Base-by-base conservation (phyloP, 2,329 filamentous ascomycete species). In the Scortechinia acanthostroma region DNA sequence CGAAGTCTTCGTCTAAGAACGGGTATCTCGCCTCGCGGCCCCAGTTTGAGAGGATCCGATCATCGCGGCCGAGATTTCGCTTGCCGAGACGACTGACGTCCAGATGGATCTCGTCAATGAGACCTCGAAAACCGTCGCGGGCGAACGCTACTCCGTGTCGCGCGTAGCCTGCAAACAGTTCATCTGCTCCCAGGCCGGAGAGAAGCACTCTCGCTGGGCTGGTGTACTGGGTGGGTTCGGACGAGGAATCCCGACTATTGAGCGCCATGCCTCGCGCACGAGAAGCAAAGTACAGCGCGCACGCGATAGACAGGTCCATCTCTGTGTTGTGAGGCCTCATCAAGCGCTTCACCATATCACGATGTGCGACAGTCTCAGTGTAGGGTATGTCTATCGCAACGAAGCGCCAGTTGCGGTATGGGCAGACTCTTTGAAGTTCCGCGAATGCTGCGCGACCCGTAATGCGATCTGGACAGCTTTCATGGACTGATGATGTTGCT, bases 291-390 rank as follows among this genome's bases (percentile, higher is more conserved):
- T 96, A 97, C n/a, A 98, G 71, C 0, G 93, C 93, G 53, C 78
- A 85, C 0, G 88, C 86, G 54, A 98, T 98, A 3, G 93, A 98
- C 1, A 98, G 72, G 56, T 98, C 93, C 93, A 98, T 98, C 63
- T 98, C 93, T 0, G 93, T 98, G 52, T 95, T 91, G 63, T 98
- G 93, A 0, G 93, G 93, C 53, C 86, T 74, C 60, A 98, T 96
- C 16, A 98, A 70, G 2, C 78, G 74, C 28, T 91, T 76, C 17
- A 98, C 77, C 21, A 73, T 74, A 2, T 73, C 56, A 49, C 88
- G 80, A 54, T 95, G 86, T 2, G 73, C 70, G 37, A 82, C 58
- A 0, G 83, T 86, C 53, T 94, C 86, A 4, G 70, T 58, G 58
- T 91, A 96, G 0, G 91, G 86, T 21, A 98, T 71, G 56, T 98